These are phyloP conservation scores for Pseudomicrostroma phylloplanum DNA, from an alignment of 1,284 basidiomycete genomes.

Conservation along the genomic window DNA sequence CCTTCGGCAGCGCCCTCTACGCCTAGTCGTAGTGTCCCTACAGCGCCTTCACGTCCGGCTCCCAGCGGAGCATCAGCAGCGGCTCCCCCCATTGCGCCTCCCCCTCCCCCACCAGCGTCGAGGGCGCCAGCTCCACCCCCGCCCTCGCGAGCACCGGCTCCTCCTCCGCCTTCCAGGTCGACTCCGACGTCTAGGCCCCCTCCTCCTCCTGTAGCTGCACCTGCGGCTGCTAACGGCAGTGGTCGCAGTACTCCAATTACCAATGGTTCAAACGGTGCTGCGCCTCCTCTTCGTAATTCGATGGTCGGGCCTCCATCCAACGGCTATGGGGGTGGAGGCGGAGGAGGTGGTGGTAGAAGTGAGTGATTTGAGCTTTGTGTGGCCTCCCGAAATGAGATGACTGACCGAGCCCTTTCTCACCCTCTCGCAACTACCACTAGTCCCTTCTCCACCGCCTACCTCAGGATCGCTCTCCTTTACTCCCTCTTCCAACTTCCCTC, in stretches of 20 bases:
- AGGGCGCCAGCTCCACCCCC: neutral
- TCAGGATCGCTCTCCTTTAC: neutral
- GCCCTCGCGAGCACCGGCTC: conserved; percentile 1
- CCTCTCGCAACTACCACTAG: neutral
- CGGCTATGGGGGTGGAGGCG: neutral
- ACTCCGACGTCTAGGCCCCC: neutral
- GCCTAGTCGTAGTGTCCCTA: neutral
- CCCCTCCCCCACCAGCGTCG: neutral
- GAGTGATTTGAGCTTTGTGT: neutral
- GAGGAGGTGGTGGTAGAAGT: neutral
- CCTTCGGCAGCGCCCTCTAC: neutral
- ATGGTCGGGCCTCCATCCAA: neutral
- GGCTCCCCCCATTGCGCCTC: neutral
- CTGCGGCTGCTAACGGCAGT: neutral
- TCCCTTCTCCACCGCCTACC: neutral
- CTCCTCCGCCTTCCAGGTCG: neutral
- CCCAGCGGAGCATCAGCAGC: neutral
- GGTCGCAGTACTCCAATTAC: neutral
- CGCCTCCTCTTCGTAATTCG: too few species aligned
- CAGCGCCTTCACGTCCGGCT: neutral
- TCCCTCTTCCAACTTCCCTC: conserved; percentile 1
- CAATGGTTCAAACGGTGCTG: too few species aligned
- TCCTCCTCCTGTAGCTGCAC: neutral
- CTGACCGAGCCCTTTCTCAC: neutral
- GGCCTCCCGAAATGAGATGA: neutral